phyloP scores from a whole-genome alignment of 208 protist species.

The Giardia duodenalis region DNA sequence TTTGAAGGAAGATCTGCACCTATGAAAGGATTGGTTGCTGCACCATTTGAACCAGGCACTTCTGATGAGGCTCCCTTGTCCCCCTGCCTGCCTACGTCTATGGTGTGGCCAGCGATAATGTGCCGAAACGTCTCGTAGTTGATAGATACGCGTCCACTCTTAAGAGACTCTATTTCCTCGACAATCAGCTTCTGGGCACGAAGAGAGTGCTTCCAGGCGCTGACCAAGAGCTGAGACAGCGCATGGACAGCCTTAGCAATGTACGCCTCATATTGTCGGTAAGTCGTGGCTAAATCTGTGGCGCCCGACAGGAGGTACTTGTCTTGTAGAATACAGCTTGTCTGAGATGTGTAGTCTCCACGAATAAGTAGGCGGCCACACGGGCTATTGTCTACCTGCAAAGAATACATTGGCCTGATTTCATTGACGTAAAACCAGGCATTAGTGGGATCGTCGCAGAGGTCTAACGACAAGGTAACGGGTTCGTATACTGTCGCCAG shows the following conservation, averaged over 20 bases:
- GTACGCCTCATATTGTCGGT: not conserved
- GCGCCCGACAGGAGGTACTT: not conserved
- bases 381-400: not conserved
- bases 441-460: constrained; percentile 29
- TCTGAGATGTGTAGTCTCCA: not conserved
- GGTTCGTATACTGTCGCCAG: not conserved
- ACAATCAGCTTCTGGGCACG: not conserved
- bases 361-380: constrained; percentile 10
- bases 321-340: constrained; percentile 18
- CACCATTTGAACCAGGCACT: not conserved
- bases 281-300: not conserved
- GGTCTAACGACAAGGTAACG: not conserved
- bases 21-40: not conserved
- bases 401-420: not conserved
- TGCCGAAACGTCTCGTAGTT: not conserved
- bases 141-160: not conserved
- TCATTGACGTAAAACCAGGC: constrained; percentile 30
- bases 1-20: no score
- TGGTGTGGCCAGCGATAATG: not conserved
- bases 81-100: no score
- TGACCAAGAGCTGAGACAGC: not conserved
- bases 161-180: not conserved
- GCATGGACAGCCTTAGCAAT: constrained; percentile 26
- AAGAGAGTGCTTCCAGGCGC: not conserved
- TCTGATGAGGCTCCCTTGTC: no score